Conservation (phyloP, 768 basidiomycete genomes). For the Phylloporus arenicola region DNA sequence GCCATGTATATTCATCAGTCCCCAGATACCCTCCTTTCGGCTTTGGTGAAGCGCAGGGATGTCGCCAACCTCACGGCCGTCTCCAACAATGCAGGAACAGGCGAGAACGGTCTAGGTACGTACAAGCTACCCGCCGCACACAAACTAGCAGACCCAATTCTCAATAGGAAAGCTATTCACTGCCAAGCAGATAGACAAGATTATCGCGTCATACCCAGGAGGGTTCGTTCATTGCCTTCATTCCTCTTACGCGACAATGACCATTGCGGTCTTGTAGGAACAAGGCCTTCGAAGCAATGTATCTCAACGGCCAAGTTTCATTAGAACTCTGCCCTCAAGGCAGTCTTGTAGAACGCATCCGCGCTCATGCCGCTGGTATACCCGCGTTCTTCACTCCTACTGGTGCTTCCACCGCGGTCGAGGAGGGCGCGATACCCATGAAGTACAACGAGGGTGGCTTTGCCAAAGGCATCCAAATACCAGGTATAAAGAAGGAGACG, state of each 20-base stretch:
- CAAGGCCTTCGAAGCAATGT: slow-evolving; percentile 79
- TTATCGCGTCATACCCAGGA: slow-evolving; percentile 88
- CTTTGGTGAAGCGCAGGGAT: slow-evolving; percentile 68
- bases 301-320: slow-evolving; percentile 74
- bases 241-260: not conserved
- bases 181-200: slow-evolving; percentile 69
- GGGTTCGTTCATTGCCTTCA: slow-evolving; percentile 41
- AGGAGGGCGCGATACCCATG: slow-evolving; percentile 72
- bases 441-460: slow-evolving; percentile 76
- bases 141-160: not conserved
- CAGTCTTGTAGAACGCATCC: slow-evolving; percentile 81
- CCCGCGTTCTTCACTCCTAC: slow-evolving; percentile 94
- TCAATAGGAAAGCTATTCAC: slow-evolving; percentile 65
- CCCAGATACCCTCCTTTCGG: slow-evolving; percentile 75
- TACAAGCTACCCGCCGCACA: not conserved
- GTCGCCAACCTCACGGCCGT: slow-evolving; percentile 75
- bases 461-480: slow-evolving; percentile 60
- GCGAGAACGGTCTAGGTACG: slow-evolving; percentile 64
- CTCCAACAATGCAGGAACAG: slow-evolving; percentile 82
- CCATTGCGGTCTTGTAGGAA: slow-evolving; percentile 46
- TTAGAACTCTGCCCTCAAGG: slow-evolving; percentile 91
- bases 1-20: not conserved
- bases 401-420: slow-evolving; percentile 79
- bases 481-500: slow-evolving; percentile 71
- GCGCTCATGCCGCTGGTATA: slow-evolving; percentile 86